Conservation (phyloP, 2,329 filamentous ascomycete species). For the Dactylellina parvicollis region DNA sequence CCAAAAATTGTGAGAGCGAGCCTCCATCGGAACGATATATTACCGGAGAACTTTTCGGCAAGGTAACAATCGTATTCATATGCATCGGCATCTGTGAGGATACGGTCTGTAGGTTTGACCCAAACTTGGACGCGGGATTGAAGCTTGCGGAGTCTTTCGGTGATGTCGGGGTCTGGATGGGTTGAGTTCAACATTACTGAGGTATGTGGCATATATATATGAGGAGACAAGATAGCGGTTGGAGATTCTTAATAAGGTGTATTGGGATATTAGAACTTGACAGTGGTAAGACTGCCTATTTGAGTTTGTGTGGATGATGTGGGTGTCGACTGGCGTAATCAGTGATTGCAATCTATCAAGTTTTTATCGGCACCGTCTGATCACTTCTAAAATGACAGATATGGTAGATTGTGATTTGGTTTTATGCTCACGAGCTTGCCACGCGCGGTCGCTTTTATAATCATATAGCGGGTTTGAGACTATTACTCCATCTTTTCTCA, state of each 20-base stretch:
- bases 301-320: too few relatives aligned
- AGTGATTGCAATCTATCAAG: too few relatives aligned
- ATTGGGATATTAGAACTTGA: too few relatives aligned
- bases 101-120: slow-evolving; percentile 45
- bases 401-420: background rate
- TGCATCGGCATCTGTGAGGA: slow-evolving; percentile 47
- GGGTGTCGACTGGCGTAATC: too few relatives aligned
- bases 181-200: background rate
- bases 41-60: too few relatives aligned
- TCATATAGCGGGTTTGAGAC: background rate
- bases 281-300: too few relatives aligned
- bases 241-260: too few relatives aligned
- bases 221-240: background rate
- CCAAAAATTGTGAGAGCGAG: slow-evolving; percentile 25
- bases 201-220: too few relatives aligned
- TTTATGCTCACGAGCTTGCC: background rate
- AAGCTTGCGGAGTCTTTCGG: slow-evolving; percentile 38
- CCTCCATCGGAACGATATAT: slow-evolving; percentile 21
- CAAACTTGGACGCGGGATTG: slow-evolving; percentile 47
- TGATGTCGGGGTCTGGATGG: slow-evolving; percentile 27
- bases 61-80: slow-evolving; percentile 46
- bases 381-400: background rate
- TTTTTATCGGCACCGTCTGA: too few relatives aligned
- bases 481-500: background rate
- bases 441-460: background rate